Base-by-base conservation (phyloP, 2,329 filamentous ascomycete genomes). In the Onygenales sp. region DNA sequence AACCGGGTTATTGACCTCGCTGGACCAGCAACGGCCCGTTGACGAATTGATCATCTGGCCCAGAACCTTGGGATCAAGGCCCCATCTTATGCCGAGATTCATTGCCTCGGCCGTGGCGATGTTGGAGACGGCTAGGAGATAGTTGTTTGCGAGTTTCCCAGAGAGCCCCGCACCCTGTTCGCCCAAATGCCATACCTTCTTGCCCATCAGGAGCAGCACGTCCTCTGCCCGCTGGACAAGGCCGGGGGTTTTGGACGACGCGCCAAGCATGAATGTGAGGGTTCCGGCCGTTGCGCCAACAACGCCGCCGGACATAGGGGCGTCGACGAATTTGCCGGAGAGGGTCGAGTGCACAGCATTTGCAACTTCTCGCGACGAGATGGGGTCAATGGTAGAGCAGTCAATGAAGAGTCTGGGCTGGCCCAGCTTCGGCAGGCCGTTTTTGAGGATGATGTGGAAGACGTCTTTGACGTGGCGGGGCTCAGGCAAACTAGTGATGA, bases 141-240 rank as follows among this genome's bases (percentile, higher is more conserved):
- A 98, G 71, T 98, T 98, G 74, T 98, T 98, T 51, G 92, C 91
- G 34, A 98, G 78, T 73, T 98, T 98, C 40, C 87, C 93, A 9
- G 89, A 87, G 1, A 98, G 79, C 0, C 93, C 93, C 2, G 88
- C 82, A 9, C 90, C 91, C 60, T 94, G 90, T 0, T 77, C 77
- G 3, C 93, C 93, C 62, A 95, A 86, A 67, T 95, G 90, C 56
- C 95, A 78, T 4, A 95, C 86, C 55, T 85, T 86, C 65, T 84
- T 84, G 52, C 93, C 93, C 90, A 98, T 96, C 56, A 83, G 77
- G 21, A 84, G 76, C 4, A 98, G 77, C 1, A 90, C 77, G 0
- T 83, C 78, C 54, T 85, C 85, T 8, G 87, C 77, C 9, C 81
- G 79, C 1, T 82, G 71, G 1, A 93, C 75, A 0, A 87, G 68